Base-by-base conservation (phyloP, 768 basidiomycete genomes). In the Termitomyces eurrhizus region DNA sequence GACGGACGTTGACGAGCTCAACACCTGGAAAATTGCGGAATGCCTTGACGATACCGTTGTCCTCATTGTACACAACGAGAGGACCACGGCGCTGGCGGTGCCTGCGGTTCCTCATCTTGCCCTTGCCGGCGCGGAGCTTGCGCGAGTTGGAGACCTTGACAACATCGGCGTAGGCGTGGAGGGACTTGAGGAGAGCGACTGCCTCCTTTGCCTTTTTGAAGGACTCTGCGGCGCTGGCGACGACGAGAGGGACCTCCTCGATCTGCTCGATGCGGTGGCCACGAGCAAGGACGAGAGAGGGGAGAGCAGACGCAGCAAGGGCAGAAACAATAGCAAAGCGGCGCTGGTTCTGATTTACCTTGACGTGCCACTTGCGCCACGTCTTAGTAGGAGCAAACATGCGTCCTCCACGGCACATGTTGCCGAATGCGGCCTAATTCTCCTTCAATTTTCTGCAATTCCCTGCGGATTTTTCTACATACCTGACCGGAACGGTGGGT, bases 341-440 rank as follows among this genome's bases (percentile, higher is more conserved):
- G 75, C 92, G 92, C 80, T 98, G 95, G 85, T 95, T 96, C 83
- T 95, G 92, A 88, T 95, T 95, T 63, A 98, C 92, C 83, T 98
- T 99, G 82, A 98, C 92, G 80, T 99, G 97, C 97, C 97, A 99
- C 77, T 88, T 95, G 79, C 96, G 90, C 96, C 95, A 98, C 73
- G 87, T 92, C 84, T 97, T 98, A 80, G 96, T 98, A 18, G 97
- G 97, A 33, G 96, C 96, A 78, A 99, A 98, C 97, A 99, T 98
- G 74, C 97, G 94, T 82, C 97, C 97, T 73, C 97, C 96, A 77
- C 97, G 92, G 84, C 96, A 98, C 97, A 99, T 98, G 90, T 98
- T 98, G 72, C 97, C 97, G 80, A 98, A 98, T 36, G 97, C 97
- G 75, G 93, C 97, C 90, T 96, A 29, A 39, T 13, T 58, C 55